Base-by-base conservation (phyloP, 2,329 filamentous ascomycete species). In the Penicillium italicum region DNA sequence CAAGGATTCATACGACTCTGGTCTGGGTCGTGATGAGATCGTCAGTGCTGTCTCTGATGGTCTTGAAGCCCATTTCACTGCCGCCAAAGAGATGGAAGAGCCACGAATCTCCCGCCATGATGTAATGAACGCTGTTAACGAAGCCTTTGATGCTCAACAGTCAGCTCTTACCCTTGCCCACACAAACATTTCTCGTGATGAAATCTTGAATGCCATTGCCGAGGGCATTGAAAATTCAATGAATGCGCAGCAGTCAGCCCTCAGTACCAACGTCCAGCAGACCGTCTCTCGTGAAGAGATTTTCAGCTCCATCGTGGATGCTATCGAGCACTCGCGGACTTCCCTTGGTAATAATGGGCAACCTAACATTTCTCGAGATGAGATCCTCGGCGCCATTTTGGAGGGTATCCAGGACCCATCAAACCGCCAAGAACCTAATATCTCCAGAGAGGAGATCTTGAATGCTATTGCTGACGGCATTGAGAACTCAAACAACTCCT, bases 21-120 rank as follows among this genome's bases (percentile, higher is more conserved):
- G 68, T 2, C 59, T 85, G 2, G 82, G 79, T n/a, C 77, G 78
- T 4, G 80, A 83, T 31, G 77, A 82, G 42, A 76, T 87, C n/a
- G 72, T 84, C 40, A 82, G 82, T 55, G 82, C 84, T 2, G 79
- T 88, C 42, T 82, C 79, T 56, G 79, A 85, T 59, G 82, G 82
- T 5, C 74, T 88, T 8, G 69, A 72, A 44, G 77, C 79, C 20
- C 76, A 80, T 44, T 70, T 75, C 36, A 69, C 71, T 5, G 64
- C 73, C 2, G 70, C 74, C 11, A 76, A 85, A 46, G 87, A 90
- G 24, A 83, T 90, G 44, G 73, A 78, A 50, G 63, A 67, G 28
- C 56, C 62, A 5, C 59, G 61, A 2, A 60, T 73, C 26, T 72
- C 69, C 5, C 67, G 64, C 24, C 64, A 67, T 2, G 70, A 72